phyloP scores from a whole-genome alignment of 2,329 filamentous ascomycete species.

The Verticillium nonalfalfae region DNA sequence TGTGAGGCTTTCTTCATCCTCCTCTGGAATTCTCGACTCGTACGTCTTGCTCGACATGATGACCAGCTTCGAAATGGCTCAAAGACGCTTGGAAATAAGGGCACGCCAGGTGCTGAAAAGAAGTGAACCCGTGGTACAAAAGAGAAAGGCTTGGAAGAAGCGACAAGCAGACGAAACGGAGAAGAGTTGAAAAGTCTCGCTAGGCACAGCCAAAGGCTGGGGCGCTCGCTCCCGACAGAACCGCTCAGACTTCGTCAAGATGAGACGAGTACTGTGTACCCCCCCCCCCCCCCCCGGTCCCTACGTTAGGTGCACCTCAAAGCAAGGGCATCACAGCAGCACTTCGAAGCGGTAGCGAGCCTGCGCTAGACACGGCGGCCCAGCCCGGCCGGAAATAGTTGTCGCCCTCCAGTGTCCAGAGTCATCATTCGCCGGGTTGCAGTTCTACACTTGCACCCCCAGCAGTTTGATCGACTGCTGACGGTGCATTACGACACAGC shows the following conservation, averaged over 20 bases:
- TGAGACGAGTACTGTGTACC: not conserved
- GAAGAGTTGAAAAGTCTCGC: not conserved
- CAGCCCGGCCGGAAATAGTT: not conserved
- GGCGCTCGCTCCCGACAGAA: not conserved
- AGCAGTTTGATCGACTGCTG: not conserved
- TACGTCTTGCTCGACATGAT: constrained; percentile 11
- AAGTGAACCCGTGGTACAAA: not conserved
- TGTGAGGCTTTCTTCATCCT: constrained; percentile 12
- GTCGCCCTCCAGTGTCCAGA: not conserved
- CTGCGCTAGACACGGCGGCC: too few species aligned
- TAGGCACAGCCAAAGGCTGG: not conserved
- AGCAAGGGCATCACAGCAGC: not conserved
- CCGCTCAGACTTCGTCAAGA: not conserved
- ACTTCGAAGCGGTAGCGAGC: too few species aligned
- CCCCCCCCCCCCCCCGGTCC: not conserved
- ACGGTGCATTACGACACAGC: not conserved
- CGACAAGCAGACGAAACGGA: not conserved
- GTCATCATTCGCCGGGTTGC: not conserved
- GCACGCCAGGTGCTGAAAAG: constrained; percentile 9
- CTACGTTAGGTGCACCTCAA: too few species aligned
- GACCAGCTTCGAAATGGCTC: not conserved
- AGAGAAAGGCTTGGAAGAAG: not conserved
- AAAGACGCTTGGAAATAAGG: not conserved
- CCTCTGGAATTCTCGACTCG: constrained; percentile 10
- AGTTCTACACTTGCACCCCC: not conserved